phyloP scores from a whole-genome alignment of 331 rosid genomes.

The Malus hybrid region DNA sequence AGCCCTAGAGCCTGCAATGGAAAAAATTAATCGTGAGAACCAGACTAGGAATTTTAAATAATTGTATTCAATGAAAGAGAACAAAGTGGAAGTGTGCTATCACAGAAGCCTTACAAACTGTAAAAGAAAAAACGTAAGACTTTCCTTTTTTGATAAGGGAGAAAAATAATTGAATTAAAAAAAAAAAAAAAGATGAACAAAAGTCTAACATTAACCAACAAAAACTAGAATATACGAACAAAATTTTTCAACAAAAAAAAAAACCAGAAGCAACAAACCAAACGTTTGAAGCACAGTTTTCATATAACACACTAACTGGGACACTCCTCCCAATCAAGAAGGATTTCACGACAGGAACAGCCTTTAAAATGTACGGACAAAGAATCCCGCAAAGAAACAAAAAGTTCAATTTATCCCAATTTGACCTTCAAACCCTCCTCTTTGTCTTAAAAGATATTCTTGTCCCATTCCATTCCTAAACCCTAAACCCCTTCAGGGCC shows the following conservation, averaged over 20 bases:
- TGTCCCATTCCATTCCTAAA: neutral
- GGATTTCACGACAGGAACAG: neutral
- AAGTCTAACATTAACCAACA: neutral
- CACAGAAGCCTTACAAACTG: neutral
- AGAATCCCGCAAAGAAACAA: neutral
- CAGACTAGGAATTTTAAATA: too few species aligned
- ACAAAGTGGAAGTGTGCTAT: neutral
- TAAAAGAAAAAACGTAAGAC: neutral
- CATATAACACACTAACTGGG: neutral
- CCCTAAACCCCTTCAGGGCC: neutral
- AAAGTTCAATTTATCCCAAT: neutral
- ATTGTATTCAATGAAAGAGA: neutral
- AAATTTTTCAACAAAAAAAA: neutral
- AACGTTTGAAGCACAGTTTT: neutral
- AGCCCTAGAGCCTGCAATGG: constrained; percentile 74
- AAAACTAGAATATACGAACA: neutral
- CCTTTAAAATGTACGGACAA: neutral
- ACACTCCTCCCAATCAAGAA: neutral
- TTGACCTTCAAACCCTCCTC: neutral
- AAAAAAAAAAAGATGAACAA: neutral
- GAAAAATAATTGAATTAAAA: neutral
- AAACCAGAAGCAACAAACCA: neutral
- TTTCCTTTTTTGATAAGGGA: neutral
- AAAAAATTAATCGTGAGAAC: neutral
- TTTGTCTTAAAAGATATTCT: neutral